Base-by-base conservation (phyloP, 2,329 filamentous ascomycete species). In the Orbilia oligospora region DNA sequence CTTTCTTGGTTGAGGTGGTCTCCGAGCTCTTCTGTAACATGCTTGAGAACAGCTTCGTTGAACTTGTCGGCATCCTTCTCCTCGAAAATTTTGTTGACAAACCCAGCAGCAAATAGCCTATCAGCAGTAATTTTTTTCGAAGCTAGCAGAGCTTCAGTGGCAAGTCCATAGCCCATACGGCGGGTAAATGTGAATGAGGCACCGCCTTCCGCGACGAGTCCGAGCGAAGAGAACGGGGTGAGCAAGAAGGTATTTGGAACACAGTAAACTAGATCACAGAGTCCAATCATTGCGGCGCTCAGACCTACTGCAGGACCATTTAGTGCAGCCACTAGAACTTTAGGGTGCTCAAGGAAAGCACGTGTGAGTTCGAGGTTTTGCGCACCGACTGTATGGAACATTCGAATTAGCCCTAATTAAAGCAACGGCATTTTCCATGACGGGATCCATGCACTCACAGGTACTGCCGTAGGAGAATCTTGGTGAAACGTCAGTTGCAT, bases 71-170 rank as follows among this genome's bases (percentile, higher is more conserved):
- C 89, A 81, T 94, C 89, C 80, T 87, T 86, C 9, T 85, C 85
- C 72, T 87, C 88, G 81, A 97, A 92, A 16, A 97, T 88, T 84
- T 91, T 92, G 82, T 97, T 98, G 53, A 97, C 93, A 83, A 93
- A 98, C 0, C 95, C 94, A 1, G 89, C 88, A 8, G 88, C 86
- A 80, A 94, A 87, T 33, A 98, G 87, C 83, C 97, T 93, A 24
- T 91, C 89, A 33, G 89, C 89, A 0, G 87, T 84, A 81, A 98
- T 92, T 53, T 90, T 88, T 84, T 92, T 92, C 82, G 92, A 94
- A 91, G 97, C 96, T 81, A 99, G 90, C 12, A 98, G 88, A 12
- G 96, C 95, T 87, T 98, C 96, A 83, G 97, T 97, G 9, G 94
- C 94, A 83, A 93, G 92, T 75, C 89, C 87, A 64, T 93, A 88